A percentile compares a stretch with the other conserved stretches of the same genome.
Evolutionary conservation across 2,329 filamentous ascomycete genomes (phyloP).

Genomic region (Sporothrix inflata): DNA sequence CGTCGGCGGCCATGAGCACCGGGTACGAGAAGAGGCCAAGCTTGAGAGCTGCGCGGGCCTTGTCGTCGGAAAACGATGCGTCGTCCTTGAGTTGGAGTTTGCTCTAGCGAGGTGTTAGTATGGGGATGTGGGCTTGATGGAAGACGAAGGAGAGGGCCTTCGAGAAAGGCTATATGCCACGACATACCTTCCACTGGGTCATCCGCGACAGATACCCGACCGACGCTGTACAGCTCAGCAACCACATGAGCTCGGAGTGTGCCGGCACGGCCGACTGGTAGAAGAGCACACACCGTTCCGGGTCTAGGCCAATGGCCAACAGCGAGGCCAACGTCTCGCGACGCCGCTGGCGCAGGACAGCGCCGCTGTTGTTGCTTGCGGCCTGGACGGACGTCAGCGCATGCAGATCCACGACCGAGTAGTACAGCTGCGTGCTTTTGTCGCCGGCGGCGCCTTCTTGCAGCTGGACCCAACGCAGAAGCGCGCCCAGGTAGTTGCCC

Average conservation of each 20-base stretch:
- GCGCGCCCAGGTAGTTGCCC: constrained; percentile 91
- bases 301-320: constrained; percentile 81
- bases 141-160: background rate
- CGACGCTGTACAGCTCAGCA: constrained; percentile 86
- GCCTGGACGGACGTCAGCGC: constrained; percentile 67
- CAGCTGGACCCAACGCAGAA: constrained; percentile 82
- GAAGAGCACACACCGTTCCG: constrained; percentile 77
- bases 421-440: constrained; percentile 62
- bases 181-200: constrained; percentile 90
- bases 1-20: constrained; percentile 91
- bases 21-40: constrained; percentile 95
- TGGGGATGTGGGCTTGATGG: background rate
- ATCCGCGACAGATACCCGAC: constrained; percentile 96
- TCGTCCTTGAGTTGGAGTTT: constrained; percentile 70
- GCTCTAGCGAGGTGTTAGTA: constrained; percentile 53
- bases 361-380: constrained; percentile 47
- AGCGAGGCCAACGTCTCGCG: constrained; percentile 78
- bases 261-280: constrained; percentile 61
- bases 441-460: constrained; percentile 64
- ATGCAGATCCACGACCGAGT: constrained; percentile 90
- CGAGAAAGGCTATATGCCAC: no score
- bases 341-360: constrained; percentile 64
- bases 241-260: constrained; percentile 95
- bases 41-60: constrained; percentile 67
- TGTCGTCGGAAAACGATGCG: constrained; percentile 60